Conservation (phyloP, 106 monocot species). For the Phalaenopsis aphrodite region DNA sequence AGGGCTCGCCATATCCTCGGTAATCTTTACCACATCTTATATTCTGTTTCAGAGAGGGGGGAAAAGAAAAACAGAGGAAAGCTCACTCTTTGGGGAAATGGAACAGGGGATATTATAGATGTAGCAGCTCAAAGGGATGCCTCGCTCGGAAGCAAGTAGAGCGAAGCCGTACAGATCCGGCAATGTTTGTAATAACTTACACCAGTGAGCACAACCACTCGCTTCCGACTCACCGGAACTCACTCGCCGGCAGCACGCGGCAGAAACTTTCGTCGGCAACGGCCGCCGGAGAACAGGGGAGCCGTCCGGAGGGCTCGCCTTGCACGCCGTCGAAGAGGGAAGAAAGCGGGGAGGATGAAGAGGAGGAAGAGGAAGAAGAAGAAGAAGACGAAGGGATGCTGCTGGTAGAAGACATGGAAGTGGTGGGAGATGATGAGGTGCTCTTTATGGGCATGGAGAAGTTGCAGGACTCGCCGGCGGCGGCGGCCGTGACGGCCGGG, state of each 20-base stretch:
- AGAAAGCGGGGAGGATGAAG: background rate
- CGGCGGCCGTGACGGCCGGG: background rate
- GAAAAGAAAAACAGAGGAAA: background rate
- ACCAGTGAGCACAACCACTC: constrained; percentile 86
- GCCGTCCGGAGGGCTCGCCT: constrained; percentile 2
- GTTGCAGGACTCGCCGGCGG: background rate
- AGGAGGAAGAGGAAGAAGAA: constrained; percentile 16
- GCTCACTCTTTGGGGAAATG: background rate
- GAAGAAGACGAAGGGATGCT: constrained; percentile 24
- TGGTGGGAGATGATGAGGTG: constrained; percentile 27
- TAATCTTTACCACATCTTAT: constrained; percentile 5
- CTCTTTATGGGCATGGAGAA: constrained; percentile 16
- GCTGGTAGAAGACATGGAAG: constrained; percentile 34
- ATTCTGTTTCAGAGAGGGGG: background rate
- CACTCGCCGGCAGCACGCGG: constrained; percentile 74
- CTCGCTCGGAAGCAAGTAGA: constrained; percentile 83
- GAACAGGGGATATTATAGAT: constrained; percentile 82
- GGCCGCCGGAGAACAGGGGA: constrained; percentile 4
- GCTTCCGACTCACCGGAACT: constrained; percentile 72
- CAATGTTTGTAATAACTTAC: constrained; percentile 62
- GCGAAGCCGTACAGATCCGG: constrained; percentile 52
- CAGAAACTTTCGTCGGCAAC: constrained; percentile 31
- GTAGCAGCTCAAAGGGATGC: constrained; percentile 87
- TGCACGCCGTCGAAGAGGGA: constrained; percentile 13
- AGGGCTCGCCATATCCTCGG: constrained; percentile 87